Percentiles rank a stretch among this genome's conserved stretches.
These are phyloP conservation scores for Colletotrichum liriopes DNA, from an alignment of 2,329 filamentous ascomycete species.

Conservation along the genomic window DNA sequence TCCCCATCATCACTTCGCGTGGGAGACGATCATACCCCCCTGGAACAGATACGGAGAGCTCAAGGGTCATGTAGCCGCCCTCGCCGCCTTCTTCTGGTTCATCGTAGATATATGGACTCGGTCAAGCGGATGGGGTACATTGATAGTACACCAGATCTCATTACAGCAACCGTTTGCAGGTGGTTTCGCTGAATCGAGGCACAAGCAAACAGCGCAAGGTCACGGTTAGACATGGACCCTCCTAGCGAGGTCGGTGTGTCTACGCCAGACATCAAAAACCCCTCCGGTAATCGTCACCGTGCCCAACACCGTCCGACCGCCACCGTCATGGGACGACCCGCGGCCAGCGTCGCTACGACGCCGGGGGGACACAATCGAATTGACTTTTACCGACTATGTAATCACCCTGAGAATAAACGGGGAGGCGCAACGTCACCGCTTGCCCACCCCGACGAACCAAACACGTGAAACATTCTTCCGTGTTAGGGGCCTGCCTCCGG, in stretches of 20 bases:
- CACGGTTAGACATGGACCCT: neutral
- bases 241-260: neutral
- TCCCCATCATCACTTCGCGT: no score
- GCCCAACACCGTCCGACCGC: constrained; percentile 1
- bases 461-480: constrained; percentile 16
- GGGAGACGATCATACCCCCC: no score
- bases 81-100: no score
- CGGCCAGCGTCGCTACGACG: neutral
- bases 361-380: constrained; percentile 1
- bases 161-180: no score
- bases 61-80: no score
- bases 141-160: no score
- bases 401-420: neutral
- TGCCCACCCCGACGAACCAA: neutral
- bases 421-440: neutral
- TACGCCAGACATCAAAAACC: neutral
- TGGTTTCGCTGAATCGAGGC: no score
- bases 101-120: no score
- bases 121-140: no score
- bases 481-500: neutral
- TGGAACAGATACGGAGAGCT: no score
- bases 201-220: no score
- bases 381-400: constrained; percentile 8
- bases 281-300: neutral
- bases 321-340: neutral